phyloP scores from a whole-genome alignment of 164 flowering plant species.

The Magnolia kwangsiensis region DNA sequence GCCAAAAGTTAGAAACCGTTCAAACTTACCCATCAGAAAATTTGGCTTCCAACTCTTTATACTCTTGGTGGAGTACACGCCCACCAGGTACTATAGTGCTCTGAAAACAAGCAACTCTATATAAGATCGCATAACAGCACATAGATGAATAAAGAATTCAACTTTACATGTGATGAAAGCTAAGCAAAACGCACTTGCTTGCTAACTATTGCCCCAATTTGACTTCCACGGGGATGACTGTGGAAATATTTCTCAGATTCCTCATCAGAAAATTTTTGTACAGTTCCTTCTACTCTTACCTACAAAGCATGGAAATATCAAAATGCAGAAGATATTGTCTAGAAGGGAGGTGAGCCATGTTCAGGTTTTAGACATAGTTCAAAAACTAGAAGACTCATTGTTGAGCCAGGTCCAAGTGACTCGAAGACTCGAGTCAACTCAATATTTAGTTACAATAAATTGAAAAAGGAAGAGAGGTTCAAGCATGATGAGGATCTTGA shows the following conservation, averaged over 20 bases:
- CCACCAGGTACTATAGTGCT: constrained; percentile 82
- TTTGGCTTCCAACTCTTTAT: constrained; percentile 62
- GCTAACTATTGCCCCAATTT: constrained; percentile 87
- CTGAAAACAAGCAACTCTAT: constrained; percentile 31
- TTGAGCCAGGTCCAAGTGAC: no score
- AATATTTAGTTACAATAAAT: no score
- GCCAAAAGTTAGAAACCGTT: constrained; percentile 6
- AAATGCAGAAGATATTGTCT: not conserved
- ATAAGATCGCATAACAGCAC: not conserved
- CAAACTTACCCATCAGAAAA: constrained; percentile 68
- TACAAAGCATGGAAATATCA: constrained; percentile 15
- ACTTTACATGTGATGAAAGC: not conserved
- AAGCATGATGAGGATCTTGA: no score
- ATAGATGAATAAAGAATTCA: not conserved
- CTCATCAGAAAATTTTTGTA: constrained; percentile 72
- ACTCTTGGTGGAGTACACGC: constrained; percentile 50
- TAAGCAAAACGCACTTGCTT: constrained; percentile 49
- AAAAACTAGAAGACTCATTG: no score
- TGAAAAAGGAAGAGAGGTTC: no score
- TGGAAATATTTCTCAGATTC: constrained; percentile 92
- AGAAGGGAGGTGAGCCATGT: no score
- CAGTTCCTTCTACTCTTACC: constrained; percentile 92
- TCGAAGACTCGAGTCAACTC: no score
- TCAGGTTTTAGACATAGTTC: no score
- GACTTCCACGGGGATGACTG: constrained; percentile 93